Evolutionary conservation across 148 eudicot species (phyloP).

Genomic region (Rhododendron vialii): DNA sequence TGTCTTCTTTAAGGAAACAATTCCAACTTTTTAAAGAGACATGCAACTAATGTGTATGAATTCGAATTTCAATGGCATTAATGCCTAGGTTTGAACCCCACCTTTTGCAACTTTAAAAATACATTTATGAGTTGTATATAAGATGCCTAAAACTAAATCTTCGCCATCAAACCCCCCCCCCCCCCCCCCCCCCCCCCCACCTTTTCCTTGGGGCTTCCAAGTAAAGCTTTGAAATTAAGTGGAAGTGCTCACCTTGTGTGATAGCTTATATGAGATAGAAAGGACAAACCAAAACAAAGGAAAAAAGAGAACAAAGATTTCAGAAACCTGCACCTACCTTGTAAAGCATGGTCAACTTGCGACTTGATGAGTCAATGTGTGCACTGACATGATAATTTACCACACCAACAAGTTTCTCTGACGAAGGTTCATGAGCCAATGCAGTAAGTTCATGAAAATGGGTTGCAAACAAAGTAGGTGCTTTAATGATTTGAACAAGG

Average conservation of each 20-base stretch:
- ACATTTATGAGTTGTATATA: not conserved
- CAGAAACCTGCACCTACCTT: slow-evolving; percentile 45
- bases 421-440: slow-evolving; percentile 60
- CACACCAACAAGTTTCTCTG: slow-evolving; percentile 53
- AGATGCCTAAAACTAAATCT: not conserved
- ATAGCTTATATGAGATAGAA: not conserved
- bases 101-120: not conserved
- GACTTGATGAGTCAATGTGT: slow-evolving; percentile 87
- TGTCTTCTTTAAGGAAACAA: not conserved
- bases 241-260: not conserved
- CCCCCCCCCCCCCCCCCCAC: too few species aligned
- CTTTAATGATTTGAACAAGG: slow-evolving; percentile 79
- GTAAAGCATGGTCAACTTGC: slow-evolving; percentile 95
- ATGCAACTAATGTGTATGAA: not conserved
- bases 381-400: slow-evolving; percentile 97
- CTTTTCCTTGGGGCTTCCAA: not conserved
- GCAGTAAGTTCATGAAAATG: slow-evolving; percentile 99
- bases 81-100: not conserved
- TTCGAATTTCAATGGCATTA: not conserved
- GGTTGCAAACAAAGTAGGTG: slow-evolving; percentile 97
- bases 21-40: not conserved
- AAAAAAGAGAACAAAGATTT: slow-evolving; percentile 2
- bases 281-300: not conserved
- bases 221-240: not conserved
- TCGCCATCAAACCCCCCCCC: too few species aligned